Conservation (phyloP, 1,284 basidiomycete species). For the Peniophora sp. region DNA sequence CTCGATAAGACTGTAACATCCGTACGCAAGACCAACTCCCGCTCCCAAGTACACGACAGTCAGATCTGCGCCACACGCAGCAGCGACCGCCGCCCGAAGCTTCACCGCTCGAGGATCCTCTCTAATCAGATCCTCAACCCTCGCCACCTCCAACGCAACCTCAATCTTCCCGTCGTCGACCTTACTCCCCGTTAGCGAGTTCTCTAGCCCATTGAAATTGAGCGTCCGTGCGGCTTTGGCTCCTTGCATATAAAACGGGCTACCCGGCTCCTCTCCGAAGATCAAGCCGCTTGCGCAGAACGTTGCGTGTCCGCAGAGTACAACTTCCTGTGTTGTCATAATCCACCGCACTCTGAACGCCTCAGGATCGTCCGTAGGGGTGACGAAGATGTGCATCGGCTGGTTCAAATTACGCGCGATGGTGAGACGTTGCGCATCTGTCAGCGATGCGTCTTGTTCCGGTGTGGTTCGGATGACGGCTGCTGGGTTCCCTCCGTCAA, state of each 20-base stretch:
- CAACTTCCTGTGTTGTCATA: too few species aligned
- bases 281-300: constrained; percentile 12
- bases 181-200: too few species aligned
- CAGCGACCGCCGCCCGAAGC: constrained; percentile 20
- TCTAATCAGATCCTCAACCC: constrained; percentile 1
- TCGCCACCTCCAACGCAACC: constrained; percentile 22
- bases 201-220: too few species aligned
- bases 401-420: neutral
- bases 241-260: too few species aligned
- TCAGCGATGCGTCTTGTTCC: neutral
- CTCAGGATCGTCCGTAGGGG: neutral
- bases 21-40: constrained; percentile 30
- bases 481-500: neutral
- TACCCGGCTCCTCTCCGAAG: too few species aligned
- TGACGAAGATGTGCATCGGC: neutral
- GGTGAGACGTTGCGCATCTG: neutral
- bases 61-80: constrained; percentile 30
- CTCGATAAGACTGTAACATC: constrained; percentile 33
- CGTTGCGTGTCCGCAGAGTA: constrained; percentile 43
- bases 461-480: neutral
- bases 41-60: constrained; percentile 23
- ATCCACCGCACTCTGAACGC: too few species aligned
- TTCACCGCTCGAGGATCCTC: constrained; percentile 17
- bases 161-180: constrained; percentile 23
- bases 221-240: too few species aligned